Base-by-base conservation (phyloP, 31 red algal genomes). In the Odonthalia washingtoniensis region DNA sequence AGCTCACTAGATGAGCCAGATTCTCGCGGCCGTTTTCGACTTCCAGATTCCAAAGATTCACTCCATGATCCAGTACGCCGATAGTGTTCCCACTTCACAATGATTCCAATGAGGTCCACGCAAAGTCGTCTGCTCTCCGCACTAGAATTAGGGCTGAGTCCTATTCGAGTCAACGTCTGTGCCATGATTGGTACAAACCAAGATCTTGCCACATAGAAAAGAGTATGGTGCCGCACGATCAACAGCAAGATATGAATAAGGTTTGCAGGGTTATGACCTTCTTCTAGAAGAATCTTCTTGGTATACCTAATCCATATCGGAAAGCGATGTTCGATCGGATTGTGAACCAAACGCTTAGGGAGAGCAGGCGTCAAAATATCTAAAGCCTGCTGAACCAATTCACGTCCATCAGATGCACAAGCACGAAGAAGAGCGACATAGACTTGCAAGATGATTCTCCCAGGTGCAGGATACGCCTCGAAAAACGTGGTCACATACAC, bases 391-490 rank as follows among this genome's bases (percentile, higher is more conserved):
- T 94, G 92, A 33, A 97, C 94, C 4, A 95, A 72, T 42, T 89
- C 74, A 61, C 83, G 78, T 0, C 93, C 90, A 44, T 99, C 98
- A 26, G 41, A 27, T 74, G 95, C 89, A 60, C 90, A 94, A 5
- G 92, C 95, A 49, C 98, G 98, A 70, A 99, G 93, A 4, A 99
- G 81, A 49, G 98, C 98, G 40, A 96, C 93, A 86, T 94, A 99
- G 12, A 99, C 98, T 78, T 99, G 98, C 38, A 96, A 78, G 6
- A 99, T 92, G 14, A 99, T 92, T 40, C 95, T 97, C 12, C 87
- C 87, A 26, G 98, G 98, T 12, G 98, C 98, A 53, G 93, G 90
- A 84, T 97, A 99, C 38, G 98, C 95, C 63, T 97, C 95, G 40
- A 99, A 97, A 69, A 99, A 99, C 40, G 92, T 85, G 30, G 95